Evolutionary conservation across 176 grass and related monocot species (phyloP).

Genomic region (Tillandsia fasciculata): DNA sequence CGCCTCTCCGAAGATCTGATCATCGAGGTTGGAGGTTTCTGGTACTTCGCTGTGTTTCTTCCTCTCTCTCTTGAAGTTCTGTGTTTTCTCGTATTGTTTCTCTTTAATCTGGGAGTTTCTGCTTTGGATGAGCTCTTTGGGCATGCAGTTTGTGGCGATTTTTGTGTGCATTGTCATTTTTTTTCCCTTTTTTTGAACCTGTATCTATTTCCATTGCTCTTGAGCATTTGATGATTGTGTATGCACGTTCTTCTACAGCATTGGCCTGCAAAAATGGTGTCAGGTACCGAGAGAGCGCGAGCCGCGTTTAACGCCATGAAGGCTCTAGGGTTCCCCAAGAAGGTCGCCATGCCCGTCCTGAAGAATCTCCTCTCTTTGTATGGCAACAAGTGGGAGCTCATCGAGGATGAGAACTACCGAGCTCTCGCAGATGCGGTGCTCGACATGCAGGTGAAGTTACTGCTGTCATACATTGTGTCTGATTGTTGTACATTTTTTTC

Average conservation of each 20-base stretch:
- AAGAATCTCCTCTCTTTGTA: slow-evolving; percentile 42
- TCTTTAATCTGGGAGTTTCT: too few species aligned
- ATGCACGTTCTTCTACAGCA: background rate
- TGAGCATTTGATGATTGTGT: background rate
- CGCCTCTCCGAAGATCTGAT: too few species aligned
- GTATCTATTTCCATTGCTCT: background rate
- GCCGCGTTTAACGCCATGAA: slow-evolving; percentile 38
- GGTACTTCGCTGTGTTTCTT: too few species aligned
- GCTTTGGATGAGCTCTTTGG: too few species aligned
- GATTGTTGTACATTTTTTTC: too few species aligned
- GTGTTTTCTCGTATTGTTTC: too few species aligned
- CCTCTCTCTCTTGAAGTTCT: too few species aligned
- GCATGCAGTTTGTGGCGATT: too few species aligned
- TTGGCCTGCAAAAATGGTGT: slow-evolving; percentile 14
- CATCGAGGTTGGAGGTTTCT: too few species aligned
- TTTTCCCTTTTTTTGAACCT: background rate
- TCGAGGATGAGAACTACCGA: slow-evolving; percentile 61
- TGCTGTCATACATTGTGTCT: background rate
- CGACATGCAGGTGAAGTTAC: slow-evolving; percentile 3
- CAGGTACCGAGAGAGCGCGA: slow-evolving; percentile 19
- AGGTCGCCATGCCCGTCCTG: slow-evolving; percentile 22
- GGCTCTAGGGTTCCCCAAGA: slow-evolving; percentile 32
- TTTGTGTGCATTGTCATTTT: too few species aligned
- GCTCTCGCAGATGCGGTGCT: slow-evolving; percentile 47
- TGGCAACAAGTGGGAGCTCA: slow-evolving; percentile 48